Conservation (phyloP, 2,329 filamentous ascomycete species). For the Ophiostoma quercus region DNA sequence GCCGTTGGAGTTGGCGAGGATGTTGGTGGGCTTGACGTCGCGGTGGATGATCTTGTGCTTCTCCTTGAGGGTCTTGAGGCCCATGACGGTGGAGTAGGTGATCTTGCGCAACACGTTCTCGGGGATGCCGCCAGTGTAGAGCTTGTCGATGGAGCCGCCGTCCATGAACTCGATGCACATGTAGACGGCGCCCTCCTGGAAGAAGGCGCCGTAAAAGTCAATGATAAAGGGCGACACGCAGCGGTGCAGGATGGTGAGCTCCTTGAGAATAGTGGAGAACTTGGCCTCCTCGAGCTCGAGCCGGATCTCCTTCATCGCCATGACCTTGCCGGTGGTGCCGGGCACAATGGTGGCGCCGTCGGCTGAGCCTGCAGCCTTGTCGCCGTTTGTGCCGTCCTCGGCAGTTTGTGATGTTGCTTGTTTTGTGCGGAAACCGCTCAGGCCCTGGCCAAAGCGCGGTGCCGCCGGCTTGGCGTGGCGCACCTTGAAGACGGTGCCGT, state of each 20-base stretch:
- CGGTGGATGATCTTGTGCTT: conserved; percentile 99
- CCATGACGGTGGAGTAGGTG: conserved; percentile 81
- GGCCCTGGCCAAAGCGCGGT: conserved; percentile 55
- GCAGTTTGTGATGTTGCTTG: background rate
- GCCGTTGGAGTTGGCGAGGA: conserved; percentile 80
- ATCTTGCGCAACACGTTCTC: conserved; percentile 87
- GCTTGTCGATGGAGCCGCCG: conserved; percentile 92
- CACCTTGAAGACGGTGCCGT: conserved; percentile 96
- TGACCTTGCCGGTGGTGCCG: conserved; percentile 68
- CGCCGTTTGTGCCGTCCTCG: background rate
- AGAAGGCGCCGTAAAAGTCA: conserved; percentile 98
- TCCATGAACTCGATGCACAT: conserved; percentile 99
- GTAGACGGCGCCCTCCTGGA: conserved; percentile 97
- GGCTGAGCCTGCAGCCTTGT: background rate
- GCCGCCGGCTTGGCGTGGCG: conserved; percentile 66
- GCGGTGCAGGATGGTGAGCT: conserved; percentile 90
- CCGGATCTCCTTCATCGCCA: conserved; percentile 99
- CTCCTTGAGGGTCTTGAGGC: conserved; percentile 88
- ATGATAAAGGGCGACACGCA: conserved; percentile 95
- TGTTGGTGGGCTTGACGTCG: conserved; percentile 99
- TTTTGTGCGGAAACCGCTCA: conserved; percentile 40
- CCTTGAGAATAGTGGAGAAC: conserved; percentile 95
- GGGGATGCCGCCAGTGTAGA: conserved; percentile 85
- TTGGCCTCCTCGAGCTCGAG: conserved; percentile 95
- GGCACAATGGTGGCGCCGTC: conserved; percentile 17